A percentile compares a stretch with the other conserved stretches of the same genome.
Evolutionary conservation across 306 rosid species (phyloP).

Genomic region (Castanospermum australe): DNA sequence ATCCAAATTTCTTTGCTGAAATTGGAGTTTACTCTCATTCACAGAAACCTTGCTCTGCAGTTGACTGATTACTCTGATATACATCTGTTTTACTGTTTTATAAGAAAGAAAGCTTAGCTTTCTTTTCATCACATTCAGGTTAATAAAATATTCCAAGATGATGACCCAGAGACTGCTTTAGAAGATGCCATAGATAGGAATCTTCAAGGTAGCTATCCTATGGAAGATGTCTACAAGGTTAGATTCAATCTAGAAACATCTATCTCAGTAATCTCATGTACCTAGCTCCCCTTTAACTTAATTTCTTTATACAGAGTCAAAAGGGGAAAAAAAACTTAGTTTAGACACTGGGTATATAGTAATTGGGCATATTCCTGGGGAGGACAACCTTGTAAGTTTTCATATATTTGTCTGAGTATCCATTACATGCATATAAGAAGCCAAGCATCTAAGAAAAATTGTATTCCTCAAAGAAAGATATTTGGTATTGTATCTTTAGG

Average conservation of each 20-base stretch:
- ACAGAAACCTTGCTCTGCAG: too few species aligned
- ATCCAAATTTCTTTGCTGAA: neutral
- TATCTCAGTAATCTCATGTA: neutral
- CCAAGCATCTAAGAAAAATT: neutral
- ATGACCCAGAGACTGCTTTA: slow-evolving; percentile 47
- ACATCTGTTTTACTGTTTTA: neutral
- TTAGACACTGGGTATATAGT: neutral
- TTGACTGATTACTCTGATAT: neutral
- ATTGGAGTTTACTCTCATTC: neutral
- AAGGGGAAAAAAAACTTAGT: too few species aligned
- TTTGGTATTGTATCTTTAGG: too few species aligned
- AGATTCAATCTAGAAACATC: neutral
- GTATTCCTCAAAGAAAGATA: neutral
- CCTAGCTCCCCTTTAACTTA: neutral
- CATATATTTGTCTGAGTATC: neutral
- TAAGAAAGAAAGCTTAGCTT: neutral
- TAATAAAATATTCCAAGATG: slow-evolving; percentile 51
- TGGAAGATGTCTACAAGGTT: slow-evolving; percentile 58
- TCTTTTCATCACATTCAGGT: slow-evolving; percentile 38
- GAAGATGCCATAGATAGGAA: slow-evolving; percentile 57
- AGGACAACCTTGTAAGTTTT: neutral
- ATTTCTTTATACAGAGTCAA: neutral
- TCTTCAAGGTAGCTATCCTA: slow-evolving; percentile 50
- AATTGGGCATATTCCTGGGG: neutral
- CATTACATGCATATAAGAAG: neutral